A percentile compares a stretch with the other conserved stretches of the same genome.
These are phyloP conservation scores for Penicillium cataractarum DNA, from an alignment of 495 filamentous ascomycete genomes.

Conservation along the genomic window DNA sequence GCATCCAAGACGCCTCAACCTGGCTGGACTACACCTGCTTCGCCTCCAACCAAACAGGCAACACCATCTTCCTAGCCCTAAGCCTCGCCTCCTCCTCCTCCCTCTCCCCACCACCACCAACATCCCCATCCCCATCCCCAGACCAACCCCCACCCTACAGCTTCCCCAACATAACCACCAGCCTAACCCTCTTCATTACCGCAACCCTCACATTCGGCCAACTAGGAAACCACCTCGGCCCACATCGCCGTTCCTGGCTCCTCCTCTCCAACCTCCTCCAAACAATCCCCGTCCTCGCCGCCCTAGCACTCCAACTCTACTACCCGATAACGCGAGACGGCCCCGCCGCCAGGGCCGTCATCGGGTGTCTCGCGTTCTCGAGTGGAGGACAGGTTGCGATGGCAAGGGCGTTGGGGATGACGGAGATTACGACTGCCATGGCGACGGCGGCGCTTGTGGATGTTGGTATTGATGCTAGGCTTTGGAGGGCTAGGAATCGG, in stretches of 20 bases:
- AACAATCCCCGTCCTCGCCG: conserved; percentile 55
- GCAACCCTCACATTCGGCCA: conserved; percentile 59
- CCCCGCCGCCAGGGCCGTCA: conserved; percentile 40
- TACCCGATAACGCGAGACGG: conserved; percentile 37
- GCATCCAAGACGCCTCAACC: conserved; percentile 61
- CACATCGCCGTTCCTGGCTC: conserved; percentile 54
- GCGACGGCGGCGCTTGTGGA: conserved; percentile 67
- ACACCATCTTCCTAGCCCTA: conserved; percentile 61
- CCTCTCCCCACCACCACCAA: too few relatives aligned
- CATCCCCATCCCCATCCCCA: conserved; percentile 45
- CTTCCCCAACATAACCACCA: conserved; percentile 54
- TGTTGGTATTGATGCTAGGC: conserved; percentile 55
- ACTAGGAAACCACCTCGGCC: conserved; percentile 54
- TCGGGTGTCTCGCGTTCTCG: conserved; percentile 58
- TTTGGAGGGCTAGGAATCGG: conserved; percentile 50
- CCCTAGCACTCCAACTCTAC: conserved; percentile 50
- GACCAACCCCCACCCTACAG: conserved; percentile 27
- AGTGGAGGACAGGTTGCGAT: conserved; percentile 63
- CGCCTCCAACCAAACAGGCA: conserved; percentile 68
- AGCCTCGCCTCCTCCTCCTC: too few relatives aligned
- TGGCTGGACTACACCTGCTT: conserved; percentile 67
- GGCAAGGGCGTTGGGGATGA: conserved; percentile 55
- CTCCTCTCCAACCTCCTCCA: conserved; percentile 55
- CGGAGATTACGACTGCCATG: conserved; percentile 70
- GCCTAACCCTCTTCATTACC: conserved; percentile 57